A percentile compares a stretch with the other conserved stretches of the same genome.
phyloP scores from a whole-genome alignment of 768 basidiomycete genomes.

The Coprinopsis sp. region DNA sequence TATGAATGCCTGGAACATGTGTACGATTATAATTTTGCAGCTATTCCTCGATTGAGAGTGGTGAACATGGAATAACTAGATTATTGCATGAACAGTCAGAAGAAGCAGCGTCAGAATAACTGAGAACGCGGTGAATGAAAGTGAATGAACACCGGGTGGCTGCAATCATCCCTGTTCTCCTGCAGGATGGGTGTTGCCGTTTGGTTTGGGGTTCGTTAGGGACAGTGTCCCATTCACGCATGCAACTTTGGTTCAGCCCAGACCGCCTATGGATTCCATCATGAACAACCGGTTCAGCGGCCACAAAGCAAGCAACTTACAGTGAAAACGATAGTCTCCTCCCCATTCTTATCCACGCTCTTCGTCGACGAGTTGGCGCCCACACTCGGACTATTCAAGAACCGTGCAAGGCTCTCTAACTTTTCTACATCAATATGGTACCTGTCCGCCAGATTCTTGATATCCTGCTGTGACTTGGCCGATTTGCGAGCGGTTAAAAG shows the following conservation, averaged over 20 bases:
- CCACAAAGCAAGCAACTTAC: constrained; percentile 38
- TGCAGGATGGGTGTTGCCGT: no score
- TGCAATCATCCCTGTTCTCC: no score
- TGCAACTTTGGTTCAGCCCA: constrained; percentile 37
- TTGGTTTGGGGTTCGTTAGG: no score
- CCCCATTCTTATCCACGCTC: constrained; percentile 48
- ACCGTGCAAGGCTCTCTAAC: constrained; percentile 47
- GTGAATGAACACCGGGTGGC: no score
- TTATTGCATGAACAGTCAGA: no score
- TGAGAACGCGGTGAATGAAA: no score
- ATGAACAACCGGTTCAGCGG: no score
- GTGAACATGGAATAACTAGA: no score
- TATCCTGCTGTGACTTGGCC: constrained; percentile 32
- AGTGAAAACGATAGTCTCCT: constrained; percentile 46
- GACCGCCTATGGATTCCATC: constrained; percentile 31
- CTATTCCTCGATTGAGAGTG: no score
- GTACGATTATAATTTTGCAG: no score
- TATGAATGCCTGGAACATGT: no score
- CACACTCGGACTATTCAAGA: constrained; percentile 64
- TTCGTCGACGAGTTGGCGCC: constrained; percentile 40
- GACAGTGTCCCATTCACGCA: constrained; percentile 8
- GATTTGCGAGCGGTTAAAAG: constrained; percentile 64
- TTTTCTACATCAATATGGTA: constrained; percentile 52
- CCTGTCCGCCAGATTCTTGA: constrained; percentile 46
- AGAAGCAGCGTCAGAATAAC: no score